Base-by-base conservation (phyloP, 805 yeast species). In the Suhomyces sp. region DNA sequence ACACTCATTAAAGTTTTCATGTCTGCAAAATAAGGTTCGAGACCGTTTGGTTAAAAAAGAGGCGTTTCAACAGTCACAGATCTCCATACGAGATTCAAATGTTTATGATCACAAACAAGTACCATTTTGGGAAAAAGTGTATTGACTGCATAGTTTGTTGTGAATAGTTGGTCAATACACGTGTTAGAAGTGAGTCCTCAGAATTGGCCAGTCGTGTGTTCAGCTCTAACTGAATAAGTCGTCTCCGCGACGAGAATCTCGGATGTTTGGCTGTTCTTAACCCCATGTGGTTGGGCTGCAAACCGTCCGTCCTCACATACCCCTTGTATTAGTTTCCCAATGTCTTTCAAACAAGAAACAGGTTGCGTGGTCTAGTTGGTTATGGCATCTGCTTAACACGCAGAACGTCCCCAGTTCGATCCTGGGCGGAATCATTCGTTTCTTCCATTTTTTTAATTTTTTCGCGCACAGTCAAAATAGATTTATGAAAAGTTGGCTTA, bases 391-490 rank as follows among this genome's bases (percentile, higher is more conserved):
- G 97, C 97, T 90, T 92, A 90, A 92, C 97, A 92, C 97, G 97
- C 97, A 90, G 94, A 89, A 89, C 91, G 97, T 93, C 97, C 97
- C 97, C 97, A 91, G 97, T 93, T 93, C 97, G 97, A 93, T 90
- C 97, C 97, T 92, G 97, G 97, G 97, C 91, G 88, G 86, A 90
- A 87, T 90, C 97, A 91, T 44, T 40, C 49, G 40, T 55, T 58
- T 50, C 36, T 12, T 26, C 27, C 8, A 8, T 23, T 17, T 36
- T 27, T 38, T 41, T 6, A 35, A 38, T 17, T 38, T 9, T 19
- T 38, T 2, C 19, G 17, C 13, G 42, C 17, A 1, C 17, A 1
- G 17, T 7, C 13, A 31, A 13, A 4, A 5, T n/a, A 33, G 17
- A n/a, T 4, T 29, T 2, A 6, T n/a, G 17, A 13, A 33, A 33